Evolutionary conservation across 805 yeast species (phyloP).

Genomic region (Schwanniomyces yamadae): DNA sequence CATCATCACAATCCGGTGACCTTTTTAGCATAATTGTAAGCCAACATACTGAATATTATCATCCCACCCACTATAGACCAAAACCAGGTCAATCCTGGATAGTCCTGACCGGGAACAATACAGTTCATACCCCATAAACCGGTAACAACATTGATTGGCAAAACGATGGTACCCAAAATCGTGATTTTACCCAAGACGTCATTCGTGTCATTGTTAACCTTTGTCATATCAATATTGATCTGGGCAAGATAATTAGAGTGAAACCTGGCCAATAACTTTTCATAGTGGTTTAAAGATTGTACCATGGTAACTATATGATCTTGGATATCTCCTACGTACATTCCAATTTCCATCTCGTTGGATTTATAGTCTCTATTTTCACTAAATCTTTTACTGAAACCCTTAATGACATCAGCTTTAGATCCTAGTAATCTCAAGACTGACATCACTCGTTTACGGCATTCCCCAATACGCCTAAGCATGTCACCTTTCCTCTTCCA

Average conservation of each 20-base stretch:
- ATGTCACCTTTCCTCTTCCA: conserved; percentile 95
- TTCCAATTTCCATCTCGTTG: conserved; percentile 73
- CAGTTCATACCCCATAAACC: conserved; percentile 99
- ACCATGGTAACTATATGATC: conserved; percentile 98
- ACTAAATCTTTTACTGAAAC: conserved; percentile 84
- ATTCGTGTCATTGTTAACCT: conserved; percentile 94
- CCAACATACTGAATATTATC: conserved; percentile 34
- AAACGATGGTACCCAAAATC: conserved; percentile 88
- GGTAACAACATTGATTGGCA: conserved; percentile 92
- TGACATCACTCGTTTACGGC: conserved; percentile 92
- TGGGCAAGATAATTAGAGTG: conserved; percentile 96
- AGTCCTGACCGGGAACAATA: conserved; percentile 85
- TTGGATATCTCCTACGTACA: conserved; percentile 95
- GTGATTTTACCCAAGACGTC: conserved; percentile 94
- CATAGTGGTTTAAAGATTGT: conserved; percentile 90
- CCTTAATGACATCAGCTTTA: conserved; percentile 97
- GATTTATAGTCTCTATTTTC: conserved; percentile 12
- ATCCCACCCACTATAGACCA: conserved; percentile 36
- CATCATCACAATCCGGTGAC: conserved; percentile 39
- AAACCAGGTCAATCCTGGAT: conserved; percentile 42
- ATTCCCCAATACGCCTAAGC: conserved; percentile 92
- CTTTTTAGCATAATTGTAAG: conserved; percentile 40
- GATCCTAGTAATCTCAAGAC: conserved; percentile 79
- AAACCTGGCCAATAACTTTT: conserved; percentile 88
- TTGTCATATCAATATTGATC: conserved; percentile 96